Evolutionary conservation across 176 grass and related monocot species (phyloP).

Genomic region (Dactylis glomerata): DNA sequence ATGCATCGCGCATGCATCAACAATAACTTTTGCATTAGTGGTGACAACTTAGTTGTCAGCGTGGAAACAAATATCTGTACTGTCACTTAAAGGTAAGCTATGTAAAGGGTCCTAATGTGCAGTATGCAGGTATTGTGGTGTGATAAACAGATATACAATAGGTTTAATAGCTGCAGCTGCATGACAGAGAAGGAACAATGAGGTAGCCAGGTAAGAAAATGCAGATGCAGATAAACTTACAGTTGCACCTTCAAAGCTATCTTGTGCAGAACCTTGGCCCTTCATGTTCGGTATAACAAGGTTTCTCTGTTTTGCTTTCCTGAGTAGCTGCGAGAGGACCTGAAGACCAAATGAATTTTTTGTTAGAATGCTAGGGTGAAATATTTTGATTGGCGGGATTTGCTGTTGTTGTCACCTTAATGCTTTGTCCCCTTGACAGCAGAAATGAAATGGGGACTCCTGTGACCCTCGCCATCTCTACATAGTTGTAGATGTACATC

Average conservation of each 20-base stretch:
- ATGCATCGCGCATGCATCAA: conserved; percentile 7
- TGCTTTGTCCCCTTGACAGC: conserved; percentile 93
- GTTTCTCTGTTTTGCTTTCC: conserved; percentile 92
- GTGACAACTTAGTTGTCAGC: background rate
- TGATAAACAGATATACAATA: background rate
- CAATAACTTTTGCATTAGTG: background rate
- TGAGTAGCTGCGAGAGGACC: conserved; percentile 94
- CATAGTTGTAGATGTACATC: conserved; percentile 99
- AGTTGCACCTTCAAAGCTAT: conserved; percentile 96
- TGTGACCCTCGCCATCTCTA: conserved; percentile 99
- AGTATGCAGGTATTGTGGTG: background rate
- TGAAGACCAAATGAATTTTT: conserved; percentile 33
- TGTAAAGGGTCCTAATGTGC: background rate
- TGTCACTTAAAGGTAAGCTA: conserved; percentile 13
- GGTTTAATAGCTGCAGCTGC: conserved; percentile 12
- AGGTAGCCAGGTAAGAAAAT: conserved; percentile 1
- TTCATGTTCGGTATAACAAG: conserved; percentile 99
- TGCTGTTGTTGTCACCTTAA: conserved; percentile 59
- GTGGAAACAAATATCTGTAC: conserved; percentile 1
- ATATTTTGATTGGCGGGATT: conserved; percentile 1
- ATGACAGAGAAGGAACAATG: background rate
- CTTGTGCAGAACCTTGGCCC: conserved; percentile 81
- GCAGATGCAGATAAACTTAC: conserved; percentile 58
- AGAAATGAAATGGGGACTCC: conserved; percentile 97
- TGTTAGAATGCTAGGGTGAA: conserved; percentile 25